These are phyloP conservation scores for Stygiomarasmius scandens DNA, from an alignment of 1,284 basidiomycete genomes.

Conservation along the genomic window DNA sequence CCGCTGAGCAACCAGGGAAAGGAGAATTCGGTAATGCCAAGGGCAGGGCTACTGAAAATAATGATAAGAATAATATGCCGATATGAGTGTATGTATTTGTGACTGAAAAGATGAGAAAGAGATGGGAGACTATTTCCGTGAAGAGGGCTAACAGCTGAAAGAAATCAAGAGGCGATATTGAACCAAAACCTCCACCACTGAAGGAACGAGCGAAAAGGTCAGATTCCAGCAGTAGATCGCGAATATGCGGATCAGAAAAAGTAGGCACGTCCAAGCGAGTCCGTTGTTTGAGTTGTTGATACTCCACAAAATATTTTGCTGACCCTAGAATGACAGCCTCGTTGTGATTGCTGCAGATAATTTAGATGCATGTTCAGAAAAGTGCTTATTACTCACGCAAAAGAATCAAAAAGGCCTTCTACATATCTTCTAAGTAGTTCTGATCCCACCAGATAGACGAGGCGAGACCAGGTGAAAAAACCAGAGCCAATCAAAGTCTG, in stretches of 20 bases:
- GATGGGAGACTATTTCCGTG: conserved; percentile 71
- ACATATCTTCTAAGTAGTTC: conserved; percentile 65
- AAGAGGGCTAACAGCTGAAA: conserved; percentile 70
- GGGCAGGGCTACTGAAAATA: conserved; percentile 59
- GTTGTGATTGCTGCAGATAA: conserved; percentile 56
- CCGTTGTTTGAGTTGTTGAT: conserved; percentile 74
- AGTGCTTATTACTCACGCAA: conserved; percentile 66
- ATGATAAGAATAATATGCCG: conserved; percentile 60
- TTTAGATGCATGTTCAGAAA: conserved; percentile 19
- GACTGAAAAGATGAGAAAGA: conserved; percentile 68
- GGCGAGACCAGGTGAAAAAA: conserved; percentile 64
- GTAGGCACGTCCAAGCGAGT: conserved; percentile 79
- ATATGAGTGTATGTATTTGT: conserved; percentile 59
- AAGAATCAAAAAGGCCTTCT: conserved; percentile 68
- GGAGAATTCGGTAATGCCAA: conserved; percentile 51
- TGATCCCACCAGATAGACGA: conserved; percentile 55
- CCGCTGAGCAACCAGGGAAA: conserved; percentile 37
- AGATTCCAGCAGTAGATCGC: conserved; percentile 81
- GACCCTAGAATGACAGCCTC: conserved; percentile 71
- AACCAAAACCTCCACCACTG: conserved; percentile 63
- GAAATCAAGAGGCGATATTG: conserved; percentile 77
- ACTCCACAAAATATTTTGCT: conserved; percentile 71
- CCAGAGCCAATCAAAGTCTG: conserved; percentile 66
- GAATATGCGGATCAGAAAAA: conserved; percentile 67
- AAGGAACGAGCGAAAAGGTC: conserved; percentile 79